Evolutionary conservation across 2,329 filamentous ascomycete genomes (phyloP).

Genomic region (Monilinia fructigena): DNA sequence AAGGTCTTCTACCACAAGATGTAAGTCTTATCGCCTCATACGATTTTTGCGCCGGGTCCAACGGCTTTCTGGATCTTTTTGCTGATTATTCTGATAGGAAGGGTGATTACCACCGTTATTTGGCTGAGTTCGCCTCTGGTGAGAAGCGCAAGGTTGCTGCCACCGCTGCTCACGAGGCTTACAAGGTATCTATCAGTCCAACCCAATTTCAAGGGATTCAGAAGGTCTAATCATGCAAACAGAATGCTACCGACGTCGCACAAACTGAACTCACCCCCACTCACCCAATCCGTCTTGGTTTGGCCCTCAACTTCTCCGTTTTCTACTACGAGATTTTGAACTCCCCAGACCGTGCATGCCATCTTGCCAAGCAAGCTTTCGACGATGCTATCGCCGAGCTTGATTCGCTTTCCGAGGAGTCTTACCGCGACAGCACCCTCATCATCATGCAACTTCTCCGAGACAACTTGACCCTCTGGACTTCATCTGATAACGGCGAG

Average conservation of each 20-base stretch:
- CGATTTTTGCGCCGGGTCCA: constrained; percentile 21
- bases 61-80: constrained; percentile 25
- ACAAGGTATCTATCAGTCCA: constrained; percentile 68
- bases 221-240: constrained; percentile 27
- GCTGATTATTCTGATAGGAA: constrained; percentile 59
- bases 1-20: constrained; percentile 99
- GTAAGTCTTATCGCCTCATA: constrained; percentile 55
- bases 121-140: constrained; percentile 88
- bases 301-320: constrained; percentile 98
- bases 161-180: constrained; percentile 86
- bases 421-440: constrained; percentile 96
- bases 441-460: constrained; percentile 99
- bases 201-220: not conserved
- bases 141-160: constrained; percentile 90
- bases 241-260: constrained; percentile 95
- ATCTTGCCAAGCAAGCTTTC: constrained; percentile 98
- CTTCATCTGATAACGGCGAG: constrained; percentile 86
- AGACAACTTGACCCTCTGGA: constrained; percentile 98
- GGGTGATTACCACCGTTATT: constrained; percentile 95
- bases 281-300: constrained; percentile 95
- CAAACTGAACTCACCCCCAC: constrained; percentile 97
- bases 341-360: constrained; percentile 95
- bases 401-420: constrained; percentile 95
- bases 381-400: constrained; percentile 98
- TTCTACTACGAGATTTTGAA: constrained; percentile 99